A percentile compares a stretch with the other conserved stretches of the same genome.
phyloP scores from a whole-genome alignment of 2,329 filamentous ascomycete genomes.

The Bipolaris bicolor region DNA sequence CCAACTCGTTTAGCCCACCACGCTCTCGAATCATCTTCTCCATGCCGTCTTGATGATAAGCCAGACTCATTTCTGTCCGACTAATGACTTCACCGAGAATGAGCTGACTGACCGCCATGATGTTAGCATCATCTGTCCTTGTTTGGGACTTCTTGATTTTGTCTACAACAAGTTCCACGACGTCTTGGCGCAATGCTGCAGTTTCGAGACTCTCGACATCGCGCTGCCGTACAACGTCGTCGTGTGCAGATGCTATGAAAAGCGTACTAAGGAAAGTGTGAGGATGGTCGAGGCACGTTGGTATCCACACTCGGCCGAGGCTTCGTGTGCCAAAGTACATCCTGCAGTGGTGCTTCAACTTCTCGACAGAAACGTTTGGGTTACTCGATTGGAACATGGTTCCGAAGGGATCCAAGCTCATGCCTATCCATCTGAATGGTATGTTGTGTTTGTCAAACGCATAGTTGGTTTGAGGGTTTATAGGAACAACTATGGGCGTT shows the following conservation, averaged over 20 bases:
- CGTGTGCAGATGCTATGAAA: constrained; percentile 43
- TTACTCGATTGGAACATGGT: constrained; percentile 44
- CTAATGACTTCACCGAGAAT: constrained; percentile 44
- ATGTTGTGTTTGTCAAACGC: constrained; percentile 27
- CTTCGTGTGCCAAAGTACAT: constrained; percentile 42
- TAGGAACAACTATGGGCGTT: constrained; percentile 32
- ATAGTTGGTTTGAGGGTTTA: constrained; percentile 16
- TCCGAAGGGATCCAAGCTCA: constrained; percentile 42
- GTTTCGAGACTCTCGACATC: constrained; percentile 40
- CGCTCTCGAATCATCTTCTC: constrained; percentile 41
- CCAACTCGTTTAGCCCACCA: constrained; percentile 43
- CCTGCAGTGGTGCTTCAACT: constrained; percentile 45
- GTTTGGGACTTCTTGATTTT: constrained; percentile 29
- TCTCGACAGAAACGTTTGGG: constrained; percentile 39
- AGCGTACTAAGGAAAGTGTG: constrained; percentile 49
- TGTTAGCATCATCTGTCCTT: constrained; percentile 41
- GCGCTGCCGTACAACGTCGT: constrained; percentile 37
- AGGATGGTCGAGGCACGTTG: constrained; percentile 38
- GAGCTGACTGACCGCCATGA: constrained; percentile 47
- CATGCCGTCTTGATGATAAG: constrained; percentile 39
- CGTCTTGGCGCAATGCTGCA: constrained; percentile 40
- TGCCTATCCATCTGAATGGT: constrained; percentile 38
- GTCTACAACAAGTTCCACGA: constrained; percentile 40
- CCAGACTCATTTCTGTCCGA: constrained; percentile 27
- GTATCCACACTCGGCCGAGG: constrained; percentile 46